A percentile compares a stretch with the other conserved stretches of the same genome.
Evolutionary conservation across 2,329 filamentous ascomycete species (phyloP).

Genomic region (Akanthomyces lecanii): DNA sequence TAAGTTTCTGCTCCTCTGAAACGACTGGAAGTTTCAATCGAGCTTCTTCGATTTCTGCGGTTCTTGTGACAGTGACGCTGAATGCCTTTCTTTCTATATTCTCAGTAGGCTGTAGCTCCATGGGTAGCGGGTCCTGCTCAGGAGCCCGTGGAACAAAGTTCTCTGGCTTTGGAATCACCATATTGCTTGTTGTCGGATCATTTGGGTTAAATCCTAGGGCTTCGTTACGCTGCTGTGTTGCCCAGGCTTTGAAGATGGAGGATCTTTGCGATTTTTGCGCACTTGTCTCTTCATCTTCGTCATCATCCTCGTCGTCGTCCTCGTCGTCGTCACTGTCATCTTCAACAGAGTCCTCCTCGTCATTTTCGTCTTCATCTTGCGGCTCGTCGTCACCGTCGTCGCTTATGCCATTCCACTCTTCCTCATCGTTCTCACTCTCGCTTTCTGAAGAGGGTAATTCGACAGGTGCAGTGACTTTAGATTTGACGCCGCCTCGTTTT

Average conservation of each 20-base stretch:
- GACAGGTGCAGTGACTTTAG: slow-evolving; percentile 46
- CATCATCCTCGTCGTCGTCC: slow-evolving; percentile 29
- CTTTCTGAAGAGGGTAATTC: slow-evolving; percentile 37
- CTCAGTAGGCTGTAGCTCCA: slow-evolving; percentile 58
- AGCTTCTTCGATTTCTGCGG: slow-evolving; percentile 69
- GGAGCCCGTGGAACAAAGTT: slow-evolving; percentile 63
- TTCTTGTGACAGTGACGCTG: slow-evolving; percentile 66
- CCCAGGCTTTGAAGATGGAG: slow-evolving; percentile 90
- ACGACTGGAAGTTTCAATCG: slow-evolving; percentile 83
- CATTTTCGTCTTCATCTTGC: slow-evolving; percentile 23
- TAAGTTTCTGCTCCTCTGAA: slow-evolving; percentile 92
- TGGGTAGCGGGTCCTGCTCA: slow-evolving; percentile 67
- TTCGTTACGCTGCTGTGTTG: slow-evolving; percentile 78
- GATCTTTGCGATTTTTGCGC: slow-evolving; percentile 32
- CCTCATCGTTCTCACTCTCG: slow-evolving; percentile 26
- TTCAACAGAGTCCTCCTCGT: slow-evolving; percentile 26
- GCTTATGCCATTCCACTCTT: slow-evolving; percentile 61
- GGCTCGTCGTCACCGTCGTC: slow-evolving; percentile 38
- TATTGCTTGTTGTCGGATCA: slow-evolving; percentile 37
- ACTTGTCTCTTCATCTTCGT: slow-evolving; percentile 29
- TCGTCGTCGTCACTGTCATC: slow-evolving; percentile 28
- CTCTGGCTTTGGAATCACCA: slow-evolving; percentile 51
- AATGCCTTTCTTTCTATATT: slow-evolving; percentile 67
- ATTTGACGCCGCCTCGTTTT: slow-evolving; percentile 59
- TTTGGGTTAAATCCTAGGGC: slow-evolving; percentile 63